Evolutionary conservation across 495 filamentous ascomycete genomes (phyloP), one percentile per base, ranked within the genome.

Genomic region (Penicillium bialowiezense): DNA sequence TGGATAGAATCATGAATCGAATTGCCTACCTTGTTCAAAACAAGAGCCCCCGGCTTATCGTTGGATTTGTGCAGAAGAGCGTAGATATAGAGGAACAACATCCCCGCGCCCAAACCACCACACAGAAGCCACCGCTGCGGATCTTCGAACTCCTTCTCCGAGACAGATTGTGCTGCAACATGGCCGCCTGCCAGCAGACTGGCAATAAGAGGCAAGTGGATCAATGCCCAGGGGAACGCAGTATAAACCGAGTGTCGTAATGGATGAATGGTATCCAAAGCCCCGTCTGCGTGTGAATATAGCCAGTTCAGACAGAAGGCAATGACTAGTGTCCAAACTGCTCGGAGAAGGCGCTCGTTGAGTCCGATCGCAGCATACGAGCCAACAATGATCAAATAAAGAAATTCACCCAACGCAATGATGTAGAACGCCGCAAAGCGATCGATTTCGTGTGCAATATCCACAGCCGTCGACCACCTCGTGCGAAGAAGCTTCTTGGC

Each of bases 351-450:
- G 3, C 62, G 42, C n/a, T 61, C 34, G 35, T 63, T 72, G 24
- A 76, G 55, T 1, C 69, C 68, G n/a, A 72, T 44, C 1, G 62
- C 70, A 1, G 68, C 67, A 29, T 67, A 63, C 1, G 56, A 65
- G 1, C 62, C 67, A 12, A 72, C 70, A 32, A 77, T 56, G n/a
- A 74, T 70, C 29, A 61, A 50, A 36, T 76, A 72, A 2, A 76
- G 58, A 32, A 70, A 76, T 46, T 78, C 75, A 31, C 75, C 74
- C 7, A 78, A 60, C 1, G 70, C 71, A 36, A 78, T 75, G 54
- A 75, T 77, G 48, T 68, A 76, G 52, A 78, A 78, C 18, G 75
- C 74, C 1, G 69, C 64, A 48, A 70, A 70, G 1, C 75, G 69
- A 50, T 77, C 75, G 12, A 71, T 59, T 50, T 76, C 72, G 46